Percentiles rank a stretch among this genome's conserved stretches.
Conservation (phyloP, 331 rosid genomes). For the Telfairia occidentalis region DNA sequence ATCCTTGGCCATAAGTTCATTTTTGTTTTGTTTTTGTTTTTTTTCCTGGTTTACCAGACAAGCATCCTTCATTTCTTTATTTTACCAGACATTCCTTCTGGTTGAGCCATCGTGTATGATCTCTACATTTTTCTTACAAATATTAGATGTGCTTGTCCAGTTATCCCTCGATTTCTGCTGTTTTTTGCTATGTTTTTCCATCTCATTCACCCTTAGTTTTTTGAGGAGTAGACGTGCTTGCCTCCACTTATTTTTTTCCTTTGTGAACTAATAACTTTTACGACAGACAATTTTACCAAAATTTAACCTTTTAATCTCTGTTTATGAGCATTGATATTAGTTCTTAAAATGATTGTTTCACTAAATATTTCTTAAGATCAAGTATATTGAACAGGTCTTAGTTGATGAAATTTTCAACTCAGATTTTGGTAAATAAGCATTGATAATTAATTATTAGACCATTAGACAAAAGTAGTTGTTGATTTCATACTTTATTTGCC, state of each 20-base stretch:
- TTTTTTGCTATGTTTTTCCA: background rate
- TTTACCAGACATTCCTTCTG: background rate
- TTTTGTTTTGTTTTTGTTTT: background rate
- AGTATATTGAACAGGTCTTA: background rate
- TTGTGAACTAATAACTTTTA: background rate
- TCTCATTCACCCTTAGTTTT: conserved; percentile 1
- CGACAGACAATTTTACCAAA: background rate
- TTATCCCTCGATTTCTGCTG: background rate
- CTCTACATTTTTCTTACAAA: background rate
- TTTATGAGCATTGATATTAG: background rate
- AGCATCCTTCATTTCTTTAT: background rate
- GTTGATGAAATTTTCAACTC: background rate
- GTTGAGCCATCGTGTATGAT: background rate
- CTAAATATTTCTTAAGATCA: background rate
- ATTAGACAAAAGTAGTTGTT: background rate
- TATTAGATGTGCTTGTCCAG: background rate
- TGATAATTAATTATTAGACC: background rate
- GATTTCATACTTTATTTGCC: background rate
- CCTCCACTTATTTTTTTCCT: background rate
- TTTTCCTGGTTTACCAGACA: background rate
- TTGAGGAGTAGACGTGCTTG: background rate
- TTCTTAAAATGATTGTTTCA: background rate
- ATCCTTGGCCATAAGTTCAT: background rate
- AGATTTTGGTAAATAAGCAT: background rate
- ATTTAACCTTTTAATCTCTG: background rate